These are phyloP conservation scores for Exophiala bonariae DNA, from an alignment of 2,329 filamentous ascomycete genomes.

Conservation along the genomic window DNA sequence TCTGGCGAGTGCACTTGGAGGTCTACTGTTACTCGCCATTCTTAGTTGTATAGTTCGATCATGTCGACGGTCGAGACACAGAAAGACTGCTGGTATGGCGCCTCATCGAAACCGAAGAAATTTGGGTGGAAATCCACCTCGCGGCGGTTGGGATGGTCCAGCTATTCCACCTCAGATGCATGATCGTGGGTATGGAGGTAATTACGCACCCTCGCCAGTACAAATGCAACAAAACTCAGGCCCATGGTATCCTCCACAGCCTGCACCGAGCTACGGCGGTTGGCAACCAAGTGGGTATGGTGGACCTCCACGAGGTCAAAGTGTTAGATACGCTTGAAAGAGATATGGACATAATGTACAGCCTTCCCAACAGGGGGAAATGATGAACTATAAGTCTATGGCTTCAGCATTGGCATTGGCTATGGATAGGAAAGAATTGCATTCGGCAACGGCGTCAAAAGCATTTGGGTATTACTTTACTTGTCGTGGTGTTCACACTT, in stretches of 20 bases:
- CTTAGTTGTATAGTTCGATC: constrained; percentile 65
- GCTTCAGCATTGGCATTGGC: neutral
- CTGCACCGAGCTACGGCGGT: constrained; percentile 20
- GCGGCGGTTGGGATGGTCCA: constrained; percentile 25
- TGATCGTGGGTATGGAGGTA: constrained; percentile 25
- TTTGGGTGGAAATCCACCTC: constrained; percentile 1
- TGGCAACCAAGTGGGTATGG: constrained; percentile 9
- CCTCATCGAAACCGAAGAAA: constrained; percentile 1
- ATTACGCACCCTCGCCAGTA: constrained; percentile 5
- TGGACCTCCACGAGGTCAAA: constrained; percentile 6
- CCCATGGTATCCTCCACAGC: constrained; percentile 24
- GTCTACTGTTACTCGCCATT: constrained; percentile 68
- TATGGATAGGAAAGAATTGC: neutral
- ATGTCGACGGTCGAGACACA: constrained; percentile 42
- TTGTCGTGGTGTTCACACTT: no score
- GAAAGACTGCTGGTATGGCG: constrained; percentile 10
- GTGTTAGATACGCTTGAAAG: constrained; percentile 24
- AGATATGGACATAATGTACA: neutral
- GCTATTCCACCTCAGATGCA: constrained; percentile 25
- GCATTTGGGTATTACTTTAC: neutral
- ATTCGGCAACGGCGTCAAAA: constrained; percentile 10
- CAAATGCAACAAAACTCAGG: constrained; percentile 9
- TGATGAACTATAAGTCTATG: neutral
- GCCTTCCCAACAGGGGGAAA: neutral
- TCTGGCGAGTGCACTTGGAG: constrained; percentile 69